Conservation (phyloP, 371 early-diverging fungal species). For the Haplosporangium sp. region DNA sequence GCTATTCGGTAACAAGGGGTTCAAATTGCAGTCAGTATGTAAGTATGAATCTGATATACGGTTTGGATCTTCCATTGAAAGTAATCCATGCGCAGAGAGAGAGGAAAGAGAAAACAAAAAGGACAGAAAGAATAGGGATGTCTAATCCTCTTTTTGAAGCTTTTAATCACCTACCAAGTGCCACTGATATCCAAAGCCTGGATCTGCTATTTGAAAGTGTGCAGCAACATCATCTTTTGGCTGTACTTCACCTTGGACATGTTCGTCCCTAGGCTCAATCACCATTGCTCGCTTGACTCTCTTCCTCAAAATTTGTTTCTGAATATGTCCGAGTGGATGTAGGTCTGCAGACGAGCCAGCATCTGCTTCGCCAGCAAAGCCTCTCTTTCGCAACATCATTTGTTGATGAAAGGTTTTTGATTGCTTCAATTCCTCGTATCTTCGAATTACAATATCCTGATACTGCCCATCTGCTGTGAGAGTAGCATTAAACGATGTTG, state of each 20-base stretch:
- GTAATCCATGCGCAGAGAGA: too few species aligned
- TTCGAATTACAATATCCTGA: slow-evolving; percentile 35
- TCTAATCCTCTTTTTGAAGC: slow-evolving; percentile 1
- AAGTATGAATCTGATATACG: background rate
- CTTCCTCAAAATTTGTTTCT: slow-evolving; percentile 36
- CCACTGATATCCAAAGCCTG: slow-evolving; percentile 87
- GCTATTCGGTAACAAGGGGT: slow-evolving; percentile 54
- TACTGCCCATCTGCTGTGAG: slow-evolving; percentile 15
- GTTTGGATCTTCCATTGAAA: too few species aligned
- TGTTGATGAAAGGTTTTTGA: slow-evolving; percentile 21
- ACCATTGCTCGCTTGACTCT: slow-evolving; percentile 32
- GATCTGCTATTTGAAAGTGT: slow-evolving; percentile 66
- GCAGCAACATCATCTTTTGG: slow-evolving; percentile 31
- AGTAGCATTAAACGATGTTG: slow-evolving; percentile 10
- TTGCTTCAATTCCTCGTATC: slow-evolving; percentile 30
- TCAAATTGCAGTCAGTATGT: background rate
- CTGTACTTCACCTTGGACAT: slow-evolving; percentile 25
- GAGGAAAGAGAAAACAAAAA: too few species aligned
- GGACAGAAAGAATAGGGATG: background rate
- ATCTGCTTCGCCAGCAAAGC: slow-evolving; percentile 19
- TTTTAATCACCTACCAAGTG: slow-evolving; percentile 71
- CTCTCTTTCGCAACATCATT: slow-evolving; percentile 10
- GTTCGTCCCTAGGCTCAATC: slow-evolving; percentile 23
- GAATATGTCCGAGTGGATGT: slow-evolving; percentile 40
- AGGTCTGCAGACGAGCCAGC: background rate